Evolutionary conservation across 148 eudicot species (phyloP).

Genomic region (Chenopodium berlandieri): DNA sequence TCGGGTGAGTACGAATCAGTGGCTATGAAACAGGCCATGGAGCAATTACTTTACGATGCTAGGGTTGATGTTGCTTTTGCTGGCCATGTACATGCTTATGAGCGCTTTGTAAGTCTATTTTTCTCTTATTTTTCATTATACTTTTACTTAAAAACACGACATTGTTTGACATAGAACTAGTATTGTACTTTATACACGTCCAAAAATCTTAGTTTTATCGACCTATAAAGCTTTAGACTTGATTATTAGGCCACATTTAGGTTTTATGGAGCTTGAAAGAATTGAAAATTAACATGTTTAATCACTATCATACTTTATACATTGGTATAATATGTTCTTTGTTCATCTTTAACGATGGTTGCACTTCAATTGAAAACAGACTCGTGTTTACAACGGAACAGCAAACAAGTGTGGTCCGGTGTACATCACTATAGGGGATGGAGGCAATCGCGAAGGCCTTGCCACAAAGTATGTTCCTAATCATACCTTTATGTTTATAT

Average conservation of each 20-base stretch:
- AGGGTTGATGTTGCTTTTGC: slow-evolving; percentile 60
- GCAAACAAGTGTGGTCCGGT: slow-evolving; percentile 41
- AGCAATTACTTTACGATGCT: slow-evolving; percentile 48
- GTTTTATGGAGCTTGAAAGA: background rate
- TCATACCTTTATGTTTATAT: background rate
- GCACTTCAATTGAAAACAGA: slow-evolving; percentile 5
- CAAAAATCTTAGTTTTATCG: no score
- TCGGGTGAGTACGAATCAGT: slow-evolving; percentile 54
- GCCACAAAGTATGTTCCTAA: slow-evolving; percentile 23
- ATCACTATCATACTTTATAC: background rate
- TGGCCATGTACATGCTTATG: slow-evolving; percentile 88
- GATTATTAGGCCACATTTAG: background rate
- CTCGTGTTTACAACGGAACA: slow-evolving; percentile 31
- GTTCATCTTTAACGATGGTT: background rate
- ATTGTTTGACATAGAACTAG: no score
- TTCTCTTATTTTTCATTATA: background rate
- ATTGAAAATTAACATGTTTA: background rate
- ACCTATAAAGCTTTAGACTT: background rate
- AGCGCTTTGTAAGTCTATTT: slow-evolving; percentile 71
- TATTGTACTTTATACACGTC: no score
- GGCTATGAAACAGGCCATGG: slow-evolving; percentile 60
- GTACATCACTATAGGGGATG: slow-evolving; percentile 45
- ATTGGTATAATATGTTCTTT: background rate
- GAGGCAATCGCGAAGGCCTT: slow-evolving; percentile 52
- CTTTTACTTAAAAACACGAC: no score